These are phyloP conservation scores for Scopulariopsis brevicaulis DNA, from an alignment of 2,329 filamentous ascomycete genomes.

Conservation along the genomic window DNA sequence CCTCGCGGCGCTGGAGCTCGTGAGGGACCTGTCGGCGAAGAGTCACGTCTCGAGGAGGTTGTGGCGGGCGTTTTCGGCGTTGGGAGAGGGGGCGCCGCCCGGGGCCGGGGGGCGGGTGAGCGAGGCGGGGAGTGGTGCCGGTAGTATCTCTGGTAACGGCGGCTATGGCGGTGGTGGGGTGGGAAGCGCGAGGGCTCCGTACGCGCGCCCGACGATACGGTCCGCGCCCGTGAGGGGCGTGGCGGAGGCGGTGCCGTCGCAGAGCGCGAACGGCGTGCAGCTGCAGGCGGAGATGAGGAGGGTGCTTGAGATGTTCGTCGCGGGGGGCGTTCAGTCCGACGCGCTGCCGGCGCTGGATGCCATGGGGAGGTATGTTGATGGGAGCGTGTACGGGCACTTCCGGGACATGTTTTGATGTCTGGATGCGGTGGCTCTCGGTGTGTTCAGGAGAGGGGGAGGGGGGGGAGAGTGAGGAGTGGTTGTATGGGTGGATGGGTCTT, in stretches of 20 bases:
- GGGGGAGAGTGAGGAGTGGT: not conserved
- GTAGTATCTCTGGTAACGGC: not conserved
- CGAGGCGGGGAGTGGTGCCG: not conserved
- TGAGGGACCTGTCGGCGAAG: slow-evolving; percentile 60
- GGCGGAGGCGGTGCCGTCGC: slow-evolving; percentile 9
- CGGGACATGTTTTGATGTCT: slow-evolving; percentile 22
- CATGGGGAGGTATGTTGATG: slow-evolving; percentile 14
- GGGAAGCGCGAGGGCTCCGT: not conserved
- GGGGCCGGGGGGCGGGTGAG: slow-evolving; percentile 10
- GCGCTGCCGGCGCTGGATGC: slow-evolving; percentile 10
- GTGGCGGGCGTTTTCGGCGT: slow-evolving; percentile 59
- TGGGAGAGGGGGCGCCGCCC: slow-evolving; percentile 57
- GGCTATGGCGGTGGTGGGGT: not conserved
- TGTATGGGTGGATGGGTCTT: not conserved
- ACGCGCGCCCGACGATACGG: not conserved
- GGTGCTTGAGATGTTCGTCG: slow-evolving; percentile 27
- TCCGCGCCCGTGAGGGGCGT: slow-evolving; percentile 1
- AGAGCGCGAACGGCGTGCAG: slow-evolving; percentile 29
- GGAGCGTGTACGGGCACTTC: slow-evolving; percentile 23
- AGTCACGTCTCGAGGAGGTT: slow-evolving; percentile 62
- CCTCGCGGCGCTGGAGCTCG: slow-evolving; percentile 64
- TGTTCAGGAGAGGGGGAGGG: not conserved
- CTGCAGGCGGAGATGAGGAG: slow-evolving; percentile 43
- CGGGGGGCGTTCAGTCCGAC: slow-evolving; percentile 14
- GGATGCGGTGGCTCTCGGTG: not conserved